phyloP scores from a whole-genome alignment of 2,329 filamentous ascomycete species.

The Rhynchosporium secalis region DNA sequence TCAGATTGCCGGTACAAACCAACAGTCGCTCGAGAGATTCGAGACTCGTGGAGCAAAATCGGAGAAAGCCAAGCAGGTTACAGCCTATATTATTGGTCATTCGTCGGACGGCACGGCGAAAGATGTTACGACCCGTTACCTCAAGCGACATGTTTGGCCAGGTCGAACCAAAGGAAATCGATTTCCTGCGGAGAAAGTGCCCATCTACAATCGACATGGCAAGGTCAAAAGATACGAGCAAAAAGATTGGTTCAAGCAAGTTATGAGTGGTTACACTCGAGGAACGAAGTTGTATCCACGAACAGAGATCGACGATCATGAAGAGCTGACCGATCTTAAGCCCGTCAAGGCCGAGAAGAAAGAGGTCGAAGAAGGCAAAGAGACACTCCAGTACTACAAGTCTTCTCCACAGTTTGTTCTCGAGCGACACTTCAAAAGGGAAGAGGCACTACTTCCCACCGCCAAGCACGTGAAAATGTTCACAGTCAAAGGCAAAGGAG shows the following conservation, averaged over 20 bases:
- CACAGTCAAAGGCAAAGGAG: conserved; percentile 70
- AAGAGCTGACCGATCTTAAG: conserved; percentile 76
- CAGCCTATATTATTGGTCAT: conserved; percentile 84
- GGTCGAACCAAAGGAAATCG: conserved; percentile 87
- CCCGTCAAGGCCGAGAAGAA: conserved; percentile 73
- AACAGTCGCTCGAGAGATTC: conserved; percentile 71
- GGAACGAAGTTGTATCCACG: conserved; percentile 50
- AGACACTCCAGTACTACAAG: conserved; percentile 87
- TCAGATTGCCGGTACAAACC: conserved; percentile 66
- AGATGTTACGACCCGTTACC: conserved; percentile 89
- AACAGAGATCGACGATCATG: conserved; percentile 74
- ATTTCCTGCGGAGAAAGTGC: conserved; percentile 75
- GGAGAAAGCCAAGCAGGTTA: conserved; percentile 83
- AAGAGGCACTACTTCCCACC: conserved; percentile 77
- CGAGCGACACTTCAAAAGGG: conserved; percentile 81
- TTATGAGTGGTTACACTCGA: conserved; percentile 72
- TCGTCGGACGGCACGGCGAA: conserved; percentile 86
- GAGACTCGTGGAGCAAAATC: conserved; percentile 82
- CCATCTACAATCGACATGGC: conserved; percentile 74
- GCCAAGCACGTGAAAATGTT: conserved; percentile 75
- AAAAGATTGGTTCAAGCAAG: conserved; percentile 84
- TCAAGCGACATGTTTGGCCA: conserved; percentile 78
- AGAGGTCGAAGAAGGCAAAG: conserved; percentile 70
- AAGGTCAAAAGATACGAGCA: conserved; percentile 75
- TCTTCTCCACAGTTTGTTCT: conserved; percentile 82